Evolutionary conservation across 179 eudicot species (phyloP).

Genomic region (Spinacia oleracea): DNA sequence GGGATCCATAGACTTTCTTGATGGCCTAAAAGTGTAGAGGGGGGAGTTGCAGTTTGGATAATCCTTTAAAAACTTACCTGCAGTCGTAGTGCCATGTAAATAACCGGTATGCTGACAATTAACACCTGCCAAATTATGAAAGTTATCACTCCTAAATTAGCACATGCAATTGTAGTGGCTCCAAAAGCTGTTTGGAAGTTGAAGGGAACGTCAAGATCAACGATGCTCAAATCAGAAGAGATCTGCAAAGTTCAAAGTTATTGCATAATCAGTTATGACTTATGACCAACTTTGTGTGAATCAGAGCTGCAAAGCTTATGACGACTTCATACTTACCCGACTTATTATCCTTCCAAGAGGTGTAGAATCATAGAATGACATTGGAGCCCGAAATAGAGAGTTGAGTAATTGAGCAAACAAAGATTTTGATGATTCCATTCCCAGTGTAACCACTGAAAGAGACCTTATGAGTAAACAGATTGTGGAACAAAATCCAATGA

Average conservation of each 20-base stretch:
- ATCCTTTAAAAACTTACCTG: conserved; percentile 48
- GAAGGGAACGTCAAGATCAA: conserved; percentile 72
- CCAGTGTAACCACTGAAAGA: conserved; percentile 47
- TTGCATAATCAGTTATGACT: not conserved
- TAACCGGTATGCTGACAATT: conserved; percentile 62
- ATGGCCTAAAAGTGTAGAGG: not conserved
- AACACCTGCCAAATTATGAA: conserved; percentile 78
- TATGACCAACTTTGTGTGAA: not conserved
- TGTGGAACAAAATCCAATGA: conserved; percentile 50
- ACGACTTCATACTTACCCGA: conserved; percentile 41
- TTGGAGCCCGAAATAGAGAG: conserved; percentile 77
- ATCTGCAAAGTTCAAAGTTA: conserved; percentile 41
- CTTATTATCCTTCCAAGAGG: conserved; percentile 72
- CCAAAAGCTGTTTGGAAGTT: conserved; percentile 47
- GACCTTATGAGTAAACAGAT: conserved; percentile 50
- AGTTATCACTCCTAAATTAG: conserved; percentile 59
- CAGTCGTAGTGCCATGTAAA: conserved; percentile 51
- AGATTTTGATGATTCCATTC: conserved; percentile 60
- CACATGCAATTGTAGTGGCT: conserved; percentile 48
- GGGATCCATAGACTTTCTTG: not conserved
- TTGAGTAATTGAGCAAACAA: conserved; percentile 56
- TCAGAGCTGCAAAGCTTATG: conserved; percentile 3
- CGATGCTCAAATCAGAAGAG: conserved; percentile 75
- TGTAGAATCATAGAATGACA: conserved; percentile 71
- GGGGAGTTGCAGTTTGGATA: not conserved